A percentile compares a stretch with the other conserved stretches of the same genome.
Evolutionary conservation across 2,329 filamentous ascomycete genomes (phyloP).

Genomic region (Amesomyces nigricolor): DNA sequence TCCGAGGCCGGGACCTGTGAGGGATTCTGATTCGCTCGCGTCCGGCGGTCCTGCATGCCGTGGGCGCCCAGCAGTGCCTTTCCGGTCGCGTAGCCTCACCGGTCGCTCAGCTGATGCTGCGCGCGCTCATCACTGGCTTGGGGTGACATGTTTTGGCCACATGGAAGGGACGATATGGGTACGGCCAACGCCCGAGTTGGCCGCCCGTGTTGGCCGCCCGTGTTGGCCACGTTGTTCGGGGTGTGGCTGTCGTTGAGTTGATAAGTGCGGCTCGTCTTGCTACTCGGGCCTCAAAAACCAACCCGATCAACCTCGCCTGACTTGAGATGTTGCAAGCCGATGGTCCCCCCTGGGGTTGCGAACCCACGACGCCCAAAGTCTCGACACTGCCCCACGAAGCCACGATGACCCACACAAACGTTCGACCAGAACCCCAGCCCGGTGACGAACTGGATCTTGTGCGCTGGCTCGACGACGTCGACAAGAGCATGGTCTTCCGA

Average conservation of each 20-base stretch:
- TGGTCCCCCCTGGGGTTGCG: not conserved
- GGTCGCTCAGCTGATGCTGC: slow-evolving; percentile 10
- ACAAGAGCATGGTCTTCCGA: slow-evolving; percentile 34
- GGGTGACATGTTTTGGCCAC: not conserved
- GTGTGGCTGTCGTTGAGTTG: too few relatives aligned
- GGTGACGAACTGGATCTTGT: slow-evolving; percentile 12
- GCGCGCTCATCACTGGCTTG: slow-evolving; percentile 7
- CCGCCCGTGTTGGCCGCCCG: slow-evolving; percentile 5
- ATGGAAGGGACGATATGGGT: slow-evolving; percentile 5
- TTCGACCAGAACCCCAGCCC: slow-evolving; percentile 3
- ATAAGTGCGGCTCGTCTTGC: too few relatives aligned
- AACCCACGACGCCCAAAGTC: not conserved
- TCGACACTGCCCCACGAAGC: not conserved
- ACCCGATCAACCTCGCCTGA: too few relatives aligned
- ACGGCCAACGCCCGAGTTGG: not conserved
- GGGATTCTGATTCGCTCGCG: slow-evolving; percentile 11
- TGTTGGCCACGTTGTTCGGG: slow-evolving; percentile 1
- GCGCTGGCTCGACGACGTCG: slow-evolving; percentile 27
- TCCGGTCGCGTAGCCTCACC: slow-evolving; percentile 19
- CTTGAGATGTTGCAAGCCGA: too few relatives aligned
- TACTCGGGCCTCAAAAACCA: not conserved
- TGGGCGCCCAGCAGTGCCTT: slow-evolving; percentile 4
- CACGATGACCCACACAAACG: not conserved
- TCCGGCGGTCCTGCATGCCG: slow-evolving; percentile 15
- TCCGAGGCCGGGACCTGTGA: slow-evolving; percentile 5